Evolutionary conservation across 1,139 yeast genomes (phyloP).

Genomic region (Blastobotrys proliferans): DNA sequence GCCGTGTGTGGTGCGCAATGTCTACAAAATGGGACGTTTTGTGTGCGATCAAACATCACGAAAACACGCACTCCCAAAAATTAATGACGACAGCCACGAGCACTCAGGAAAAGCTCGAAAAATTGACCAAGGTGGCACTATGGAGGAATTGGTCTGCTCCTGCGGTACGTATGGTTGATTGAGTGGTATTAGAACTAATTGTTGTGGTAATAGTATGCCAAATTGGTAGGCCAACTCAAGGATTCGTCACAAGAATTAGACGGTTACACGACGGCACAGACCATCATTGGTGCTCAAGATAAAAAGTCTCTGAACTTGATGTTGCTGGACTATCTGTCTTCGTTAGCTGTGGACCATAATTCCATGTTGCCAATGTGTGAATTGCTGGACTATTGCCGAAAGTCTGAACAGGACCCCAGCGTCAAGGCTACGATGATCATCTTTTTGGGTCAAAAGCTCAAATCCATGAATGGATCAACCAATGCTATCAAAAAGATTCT

Average conservation of each 20-base stretch:
- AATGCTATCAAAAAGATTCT: neutral
- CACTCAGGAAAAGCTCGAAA: conserved; percentile 20
- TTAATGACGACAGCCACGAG: conserved; percentile 1
- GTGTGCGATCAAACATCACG: neutral
- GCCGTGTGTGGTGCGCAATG: no score
- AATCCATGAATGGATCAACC: neutral
- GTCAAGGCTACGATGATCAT: conserved; percentile 8
- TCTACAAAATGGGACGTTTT: no score
- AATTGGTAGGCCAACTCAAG: conserved; percentile 32
- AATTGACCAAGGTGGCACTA: conserved; percentile 22
- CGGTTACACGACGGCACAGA: conserved; percentile 3
- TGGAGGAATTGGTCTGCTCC: conserved; percentile 23
- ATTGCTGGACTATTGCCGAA: conserved; percentile 19
- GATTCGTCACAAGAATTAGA: conserved; percentile 22
- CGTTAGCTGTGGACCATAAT: conserved; percentile 28
- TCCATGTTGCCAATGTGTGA: conserved; percentile 25
- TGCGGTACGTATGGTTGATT: conserved; percentile 13
- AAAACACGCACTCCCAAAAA: neutral
- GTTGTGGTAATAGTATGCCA: conserved; percentile 25
- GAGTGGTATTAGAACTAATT: conserved; percentile 6
- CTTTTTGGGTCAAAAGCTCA: conserved; percentile 10
- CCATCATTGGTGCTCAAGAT: conserved; percentile 9
- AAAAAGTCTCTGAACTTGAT: conserved; percentile 27
- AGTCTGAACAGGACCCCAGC: neutral
- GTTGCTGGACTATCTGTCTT: conserved; percentile 32